A percentile compares a stretch with the other conserved stretches of the same genome.
Evolutionary conservation across 768 basidiomycete genomes (phyloP).

Genomic region (Lentinula edodes): DNA sequence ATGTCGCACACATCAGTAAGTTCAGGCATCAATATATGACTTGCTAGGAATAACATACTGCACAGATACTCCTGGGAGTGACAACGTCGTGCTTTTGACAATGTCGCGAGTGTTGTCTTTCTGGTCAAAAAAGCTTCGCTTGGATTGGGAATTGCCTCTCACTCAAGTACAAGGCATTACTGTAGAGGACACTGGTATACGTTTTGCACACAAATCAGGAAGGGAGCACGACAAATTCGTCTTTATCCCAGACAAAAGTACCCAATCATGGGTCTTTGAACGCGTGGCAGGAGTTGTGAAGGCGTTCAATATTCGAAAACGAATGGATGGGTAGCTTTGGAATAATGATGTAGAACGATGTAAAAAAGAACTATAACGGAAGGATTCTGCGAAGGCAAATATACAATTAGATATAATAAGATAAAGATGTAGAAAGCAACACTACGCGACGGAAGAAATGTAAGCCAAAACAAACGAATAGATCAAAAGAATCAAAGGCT

Average conservation of each 20-base stretch:
- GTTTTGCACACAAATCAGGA: slow-evolving; percentile 76
- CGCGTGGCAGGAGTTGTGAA: slow-evolving; percentile 75
- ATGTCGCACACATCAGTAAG: slow-evolving; percentile 90
- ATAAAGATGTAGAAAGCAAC: neutral
- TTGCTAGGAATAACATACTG: neutral
- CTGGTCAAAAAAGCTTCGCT: slow-evolving; percentile 75
- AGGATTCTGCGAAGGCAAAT: neutral
- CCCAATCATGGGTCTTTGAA: slow-evolving; percentile 78
- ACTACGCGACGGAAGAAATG: neutral
- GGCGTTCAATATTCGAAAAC: slow-evolving; percentile 63
- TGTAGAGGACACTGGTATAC: slow-evolving; percentile 87
- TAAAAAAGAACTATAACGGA: neutral
- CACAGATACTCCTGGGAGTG: slow-evolving; percentile 69
- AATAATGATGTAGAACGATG: neutral
- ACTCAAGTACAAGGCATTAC: slow-evolving; percentile 82
- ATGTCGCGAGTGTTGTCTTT: slow-evolving; percentile 75
- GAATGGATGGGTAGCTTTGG: slow-evolving; percentile 42
- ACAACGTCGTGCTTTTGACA: slow-evolving; percentile 79
- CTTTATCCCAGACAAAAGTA: slow-evolving; percentile 66
- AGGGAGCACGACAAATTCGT: slow-evolving; percentile 73
- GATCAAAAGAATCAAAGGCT: neutral
- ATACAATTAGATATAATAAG: neutral
- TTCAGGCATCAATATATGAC: neutral
- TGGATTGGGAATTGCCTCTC: slow-evolving; percentile 91
- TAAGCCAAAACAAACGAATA: neutral